These are phyloP conservation scores for Dothistroma pini DNA, from an alignment of 2,329 filamentous ascomycete genomes.

Conservation along the genomic window DNA sequence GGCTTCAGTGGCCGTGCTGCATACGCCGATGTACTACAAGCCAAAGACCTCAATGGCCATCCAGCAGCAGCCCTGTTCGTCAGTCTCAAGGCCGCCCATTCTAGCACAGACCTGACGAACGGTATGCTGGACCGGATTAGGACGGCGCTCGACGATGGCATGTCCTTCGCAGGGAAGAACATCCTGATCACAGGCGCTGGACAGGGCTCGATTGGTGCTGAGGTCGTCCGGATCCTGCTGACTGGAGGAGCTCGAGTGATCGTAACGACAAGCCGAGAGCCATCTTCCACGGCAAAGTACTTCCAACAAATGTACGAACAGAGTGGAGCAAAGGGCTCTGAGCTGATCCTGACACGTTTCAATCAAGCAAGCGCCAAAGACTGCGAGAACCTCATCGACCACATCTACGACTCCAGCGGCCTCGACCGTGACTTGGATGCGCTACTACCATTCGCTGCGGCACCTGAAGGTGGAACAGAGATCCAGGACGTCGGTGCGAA, in stretches of 20 bases:
- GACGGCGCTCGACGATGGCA: neutral
- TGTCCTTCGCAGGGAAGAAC: slow-evolving; percentile 64
- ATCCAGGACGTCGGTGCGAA: slow-evolving; percentile 96
- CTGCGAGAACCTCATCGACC: slow-evolving; percentile 86
- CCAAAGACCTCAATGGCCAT: neutral
- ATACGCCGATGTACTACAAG: neutral
- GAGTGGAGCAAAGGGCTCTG: slow-evolving; percentile 87
- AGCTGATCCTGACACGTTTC: slow-evolving; percentile 97
- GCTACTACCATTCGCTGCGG: slow-evolving; percentile 93
- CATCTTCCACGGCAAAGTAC: slow-evolving; percentile 97
- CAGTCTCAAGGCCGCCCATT: neutral
- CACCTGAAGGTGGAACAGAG: slow-evolving; percentile 95
- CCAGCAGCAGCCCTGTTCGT: neutral
- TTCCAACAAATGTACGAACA: slow-evolving; percentile 98
- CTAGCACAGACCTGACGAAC: neutral
- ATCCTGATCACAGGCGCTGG: slow-evolving; percentile 98
- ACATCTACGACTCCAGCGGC: slow-evolving; percentile 96
- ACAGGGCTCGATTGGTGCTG: slow-evolving; percentile 94
- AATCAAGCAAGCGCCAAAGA: slow-evolving; percentile 99
- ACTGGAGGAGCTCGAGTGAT: slow-evolving; percentile 95
- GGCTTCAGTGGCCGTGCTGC: neutral
- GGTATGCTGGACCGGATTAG: neutral
- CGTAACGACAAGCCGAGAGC: slow-evolving; percentile 95
- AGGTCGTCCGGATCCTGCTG: slow-evolving; percentile 92
- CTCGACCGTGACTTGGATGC: slow-evolving; percentile 98